Evolutionary conservation across 495 filamentous ascomycete species (phyloP).

Genomic region (Aspergillus cristatus): DNA sequence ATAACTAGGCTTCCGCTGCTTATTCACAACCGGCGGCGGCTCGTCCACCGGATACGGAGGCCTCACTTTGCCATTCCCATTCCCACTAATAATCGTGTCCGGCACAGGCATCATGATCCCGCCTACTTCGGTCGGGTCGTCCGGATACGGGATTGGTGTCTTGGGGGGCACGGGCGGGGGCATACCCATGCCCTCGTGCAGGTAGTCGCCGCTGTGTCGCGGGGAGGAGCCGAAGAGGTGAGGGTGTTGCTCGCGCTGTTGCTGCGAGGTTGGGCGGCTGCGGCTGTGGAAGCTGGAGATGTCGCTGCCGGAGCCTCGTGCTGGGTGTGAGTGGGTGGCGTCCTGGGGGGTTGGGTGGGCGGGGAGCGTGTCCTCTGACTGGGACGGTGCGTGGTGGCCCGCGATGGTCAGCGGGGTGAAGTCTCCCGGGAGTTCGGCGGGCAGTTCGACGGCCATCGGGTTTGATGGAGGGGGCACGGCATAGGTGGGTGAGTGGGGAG

Average conservation of each 20-base stretch:
- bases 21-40: conserved; percentile 74
- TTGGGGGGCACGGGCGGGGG: conserved; percentile 81
- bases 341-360: conserved; percentile 28
- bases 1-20: conserved; percentile 78
- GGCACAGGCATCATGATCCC: conserved; percentile 29
- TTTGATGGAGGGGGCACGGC: conserved; percentile 32
- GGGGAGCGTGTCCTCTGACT: conserved; percentile 21
- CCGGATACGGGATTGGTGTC: conserved; percentile 59
- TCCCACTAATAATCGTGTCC: conserved; percentile 9
- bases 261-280: conserved; percentile 25
- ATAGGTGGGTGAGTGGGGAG: conserved; percentile 12
- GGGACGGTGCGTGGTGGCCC: conserved; percentile 21
- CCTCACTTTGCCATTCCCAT: conserved; percentile 20
- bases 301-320: conserved; percentile 32
- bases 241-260: conserved; percentile 13
- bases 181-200: conserved; percentile 33
- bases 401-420: conserved; percentile 21
- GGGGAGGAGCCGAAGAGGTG: conserved; percentile 15
- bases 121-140: conserved; percentile 19
- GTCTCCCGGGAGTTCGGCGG: conserved; percentile 43
- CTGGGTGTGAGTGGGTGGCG: conserved; percentile 13
- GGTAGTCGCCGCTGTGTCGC: conserved; percentile 36
- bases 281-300: conserved; percentile 22
- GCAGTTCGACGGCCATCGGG: conserved; percentile 53
- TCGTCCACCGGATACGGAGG: conserved; percentile 78